phyloP scores from a whole-genome alignment of 2,329 filamentous ascomycete genomes.

The Phoma sp. region DNA sequence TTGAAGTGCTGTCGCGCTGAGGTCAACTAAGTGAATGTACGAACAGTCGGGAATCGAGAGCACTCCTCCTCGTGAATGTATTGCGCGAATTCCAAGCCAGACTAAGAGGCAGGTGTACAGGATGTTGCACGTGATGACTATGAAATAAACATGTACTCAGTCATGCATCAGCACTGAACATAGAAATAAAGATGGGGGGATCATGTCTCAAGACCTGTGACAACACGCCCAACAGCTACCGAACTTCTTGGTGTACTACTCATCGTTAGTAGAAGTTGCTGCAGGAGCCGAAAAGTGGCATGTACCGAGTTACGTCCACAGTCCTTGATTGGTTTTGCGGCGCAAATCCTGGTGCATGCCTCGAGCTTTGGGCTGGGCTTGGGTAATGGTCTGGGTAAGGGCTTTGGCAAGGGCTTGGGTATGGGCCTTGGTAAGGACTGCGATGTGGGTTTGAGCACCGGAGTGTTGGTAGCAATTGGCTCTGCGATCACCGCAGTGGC shows the following conservation, averaged over 20 bases:
- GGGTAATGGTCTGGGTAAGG: background rate
- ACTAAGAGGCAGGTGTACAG: no score
- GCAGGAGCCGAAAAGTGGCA: background rate
- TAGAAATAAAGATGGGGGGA: no score
- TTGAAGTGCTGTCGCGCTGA: no score
- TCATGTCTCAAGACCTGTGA: background rate
- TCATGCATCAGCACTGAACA: no score
- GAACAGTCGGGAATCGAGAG: no score
- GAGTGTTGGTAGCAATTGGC: background rate
- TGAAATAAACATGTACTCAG: no score
- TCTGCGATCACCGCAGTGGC: background rate
- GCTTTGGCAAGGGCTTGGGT: no score
- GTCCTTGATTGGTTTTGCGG: background rate
- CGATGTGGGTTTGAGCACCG: background rate
- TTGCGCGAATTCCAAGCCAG: no score
- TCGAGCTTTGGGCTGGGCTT: background rate
- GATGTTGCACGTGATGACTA: no score
- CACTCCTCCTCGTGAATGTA: no score
- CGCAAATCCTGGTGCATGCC: constrained; percentile 1
- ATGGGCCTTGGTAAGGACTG: no score
- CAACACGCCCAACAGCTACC: constrained; percentile 12
- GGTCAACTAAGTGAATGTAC: no score
- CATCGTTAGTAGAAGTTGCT: background rate
- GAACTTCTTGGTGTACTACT: background rate
- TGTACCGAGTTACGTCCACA: background rate